phyloP scores from a whole-genome alignment of 2,329 filamentous ascomycete species.

The Trichothecium roseum region DNA sequence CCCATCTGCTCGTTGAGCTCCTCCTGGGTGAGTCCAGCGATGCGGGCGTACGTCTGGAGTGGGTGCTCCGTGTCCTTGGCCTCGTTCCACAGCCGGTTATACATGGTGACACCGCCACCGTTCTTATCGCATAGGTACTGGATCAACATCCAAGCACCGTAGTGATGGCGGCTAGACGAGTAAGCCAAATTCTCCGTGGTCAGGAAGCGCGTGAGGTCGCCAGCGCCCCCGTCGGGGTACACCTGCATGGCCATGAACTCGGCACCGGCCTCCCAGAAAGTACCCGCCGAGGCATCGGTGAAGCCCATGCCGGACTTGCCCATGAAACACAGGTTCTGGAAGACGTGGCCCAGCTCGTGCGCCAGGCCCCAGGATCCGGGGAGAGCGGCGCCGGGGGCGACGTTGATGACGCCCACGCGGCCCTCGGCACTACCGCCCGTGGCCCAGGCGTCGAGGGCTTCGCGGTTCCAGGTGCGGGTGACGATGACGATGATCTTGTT shows the following conservation, averaged over 20 bases:
- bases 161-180: conserved; percentile 1
- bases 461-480: conserved; percentile 2
- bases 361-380: conserved; percentile 2
- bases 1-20: conserved; percentile 1
- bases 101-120: not conserved
- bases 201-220: conserved; percentile 2
- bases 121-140: conserved; percentile 2
- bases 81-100: conserved; percentile 2
- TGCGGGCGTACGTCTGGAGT: not conserved
- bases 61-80: conserved; percentile 1
- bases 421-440: conserved; percentile 3
- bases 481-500: conserved; percentile 3
- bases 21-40: conserved; percentile 1
- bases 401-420: conserved; percentile 2
- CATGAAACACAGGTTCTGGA: conserved; percentile 2
- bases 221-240: conserved; percentile 1
- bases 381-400: conserved; percentile 1
- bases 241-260: conserved; percentile 3
- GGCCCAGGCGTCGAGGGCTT: conserved; percentile 1
- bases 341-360: conserved; percentile 2
- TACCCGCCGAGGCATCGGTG: conserved; percentile 1
- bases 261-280: conserved; percentile 2
- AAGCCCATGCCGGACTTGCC: conserved; percentile 1
- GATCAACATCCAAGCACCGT: conserved; percentile 2
- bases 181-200: conserved; percentile 1